A percentile compares a stretch with the other conserved stretches of the same genome.
phyloP scores from a whole-genome alignment of 768 basidiomycete species.

The Termitomyces heimii region DNA sequence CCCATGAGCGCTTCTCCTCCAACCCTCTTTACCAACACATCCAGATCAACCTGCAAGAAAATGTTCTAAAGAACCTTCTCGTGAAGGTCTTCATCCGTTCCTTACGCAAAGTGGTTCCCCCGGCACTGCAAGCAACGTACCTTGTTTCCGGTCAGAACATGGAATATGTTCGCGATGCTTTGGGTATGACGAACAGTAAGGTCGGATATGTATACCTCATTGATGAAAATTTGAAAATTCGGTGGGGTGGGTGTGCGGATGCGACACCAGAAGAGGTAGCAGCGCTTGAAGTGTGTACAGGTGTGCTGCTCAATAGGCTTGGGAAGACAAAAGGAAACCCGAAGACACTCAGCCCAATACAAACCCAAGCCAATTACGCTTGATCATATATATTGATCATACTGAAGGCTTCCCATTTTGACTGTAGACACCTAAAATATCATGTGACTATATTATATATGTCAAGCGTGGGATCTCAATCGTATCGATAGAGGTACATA shows the following conservation, averaged over 20 bases:
- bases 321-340: constrained; percentile 21
- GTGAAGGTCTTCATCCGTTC: constrained; percentile 79
- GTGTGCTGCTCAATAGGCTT: constrained; percentile 60
- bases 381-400: not conserved
- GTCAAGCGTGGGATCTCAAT: not conserved
- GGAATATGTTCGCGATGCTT: constrained; percentile 77
- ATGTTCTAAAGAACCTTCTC: constrained; percentile 85
- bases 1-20: constrained; percentile 43
- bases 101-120: constrained; percentile 62
- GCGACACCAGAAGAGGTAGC: constrained; percentile 69
- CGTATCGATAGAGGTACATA: not conserved
- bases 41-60: constrained; percentile 93
- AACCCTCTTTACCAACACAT: constrained; percentile 66
- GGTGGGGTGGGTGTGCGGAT: constrained; percentile 92
- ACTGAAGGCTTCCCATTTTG: not conserved
- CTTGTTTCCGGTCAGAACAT: constrained; percentile 79
- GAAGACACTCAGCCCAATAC: not conserved
- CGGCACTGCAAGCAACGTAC: constrained; percentile 62
- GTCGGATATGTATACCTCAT: constrained; percentile 91
- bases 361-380: not conserved
- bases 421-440: not conserved
- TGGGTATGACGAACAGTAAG: constrained; percentile 86
- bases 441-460: not conserved
- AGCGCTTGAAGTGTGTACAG: constrained; percentile 62
- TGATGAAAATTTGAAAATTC: constrained; percentile 76